phyloP scores from a whole-genome alignment of 2,329 filamentous ascomycete genomes.

The Ceratocystis diversiconidia region DNA sequence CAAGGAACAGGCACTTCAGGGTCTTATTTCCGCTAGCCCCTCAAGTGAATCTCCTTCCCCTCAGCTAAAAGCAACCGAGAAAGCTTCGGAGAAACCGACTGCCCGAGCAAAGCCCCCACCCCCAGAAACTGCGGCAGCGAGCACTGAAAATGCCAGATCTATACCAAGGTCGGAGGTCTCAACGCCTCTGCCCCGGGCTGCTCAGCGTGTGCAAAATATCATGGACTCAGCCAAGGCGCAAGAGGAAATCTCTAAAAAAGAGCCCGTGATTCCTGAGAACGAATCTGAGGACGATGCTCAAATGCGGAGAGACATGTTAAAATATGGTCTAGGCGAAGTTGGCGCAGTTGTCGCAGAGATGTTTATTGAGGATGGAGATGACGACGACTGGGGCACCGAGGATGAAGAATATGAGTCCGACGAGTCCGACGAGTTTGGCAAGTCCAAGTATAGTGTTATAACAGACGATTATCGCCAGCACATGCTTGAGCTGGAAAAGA shows the following conservation, averaged over 20 bases:
- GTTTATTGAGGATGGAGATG: slow-evolving; percentile 40
- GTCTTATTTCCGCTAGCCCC: slow-evolving; percentile 23
- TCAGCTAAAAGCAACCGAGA: slow-evolving; percentile 37
- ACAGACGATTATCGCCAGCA: slow-evolving; percentile 61
- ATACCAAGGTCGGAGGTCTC: not conserved
- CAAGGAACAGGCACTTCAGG: slow-evolving; percentile 45
- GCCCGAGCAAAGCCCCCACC: slow-evolving; percentile 43
- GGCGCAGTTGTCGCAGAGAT: slow-evolving; percentile 89
- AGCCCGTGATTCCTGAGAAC: slow-evolving; percentile 49
- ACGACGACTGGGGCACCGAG: slow-evolving; percentile 38
- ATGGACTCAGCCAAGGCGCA: slow-evolving; percentile 43
- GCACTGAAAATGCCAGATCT: slow-evolving; percentile 22
- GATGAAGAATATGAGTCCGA: slow-evolving; percentile 34
- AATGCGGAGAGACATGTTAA: slow-evolving; percentile 74
- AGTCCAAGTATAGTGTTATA: slow-evolving; percentile 52
- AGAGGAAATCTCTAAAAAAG: slow-evolving; percentile 32
- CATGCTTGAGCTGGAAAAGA: slow-evolving; percentile 76
- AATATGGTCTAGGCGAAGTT: slow-evolving; percentile 78
- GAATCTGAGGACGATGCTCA: slow-evolving; percentile 70
- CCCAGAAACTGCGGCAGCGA: slow-evolving; percentile 42
- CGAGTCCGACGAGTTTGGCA: slow-evolving; percentile 63
- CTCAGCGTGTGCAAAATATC: slow-evolving; percentile 39
- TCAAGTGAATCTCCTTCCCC: not conserved
- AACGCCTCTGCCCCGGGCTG: slow-evolving; percentile 24
- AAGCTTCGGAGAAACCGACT: slow-evolving; percentile 20